Evolutionary conservation across 1,284 basidiomycete species (phyloP).

Genomic region (Cutaneotrichosporon sp.): DNA sequence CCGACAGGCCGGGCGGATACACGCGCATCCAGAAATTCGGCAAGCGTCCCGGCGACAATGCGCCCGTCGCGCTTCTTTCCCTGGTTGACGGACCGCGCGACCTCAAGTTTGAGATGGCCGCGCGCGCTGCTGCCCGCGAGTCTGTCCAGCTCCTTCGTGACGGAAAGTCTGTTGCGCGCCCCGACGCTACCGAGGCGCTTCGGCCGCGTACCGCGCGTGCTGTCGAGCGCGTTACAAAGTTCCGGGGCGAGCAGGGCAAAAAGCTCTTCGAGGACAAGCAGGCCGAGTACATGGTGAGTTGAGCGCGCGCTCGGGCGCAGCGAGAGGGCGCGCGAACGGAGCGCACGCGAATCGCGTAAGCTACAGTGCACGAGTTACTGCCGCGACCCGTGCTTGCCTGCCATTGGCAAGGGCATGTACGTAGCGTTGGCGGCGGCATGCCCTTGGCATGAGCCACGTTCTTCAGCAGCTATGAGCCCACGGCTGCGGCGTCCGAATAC

Average conservation of each 20-base stretch:
- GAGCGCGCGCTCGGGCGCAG: not conserved
- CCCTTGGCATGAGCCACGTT: too few species aligned
- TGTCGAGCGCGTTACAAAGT: conserved; percentile 45
- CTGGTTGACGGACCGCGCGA: conserved; percentile 91
- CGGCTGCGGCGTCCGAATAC: too few species aligned
- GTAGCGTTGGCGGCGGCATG: too few species aligned
- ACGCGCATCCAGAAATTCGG: conserved; percentile 90
- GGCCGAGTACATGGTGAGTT: conserved; percentile 47
- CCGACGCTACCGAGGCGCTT: not conserved
- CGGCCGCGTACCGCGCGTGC: conserved; percentile 1
- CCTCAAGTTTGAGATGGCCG: conserved; percentile 76
- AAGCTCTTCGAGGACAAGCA: conserved; percentile 43
- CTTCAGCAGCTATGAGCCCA: too few species aligned
- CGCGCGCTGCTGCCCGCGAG: conserved; percentile 76
- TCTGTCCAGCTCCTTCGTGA: not conserved
- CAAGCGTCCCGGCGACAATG: conserved; percentile 83
- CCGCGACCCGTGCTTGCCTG: too few species aligned
- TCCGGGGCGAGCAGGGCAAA: conserved; percentile 37
- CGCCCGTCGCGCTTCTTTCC: conserved; percentile 84
- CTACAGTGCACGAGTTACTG: too few species aligned
- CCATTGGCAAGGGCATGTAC: too few species aligned
- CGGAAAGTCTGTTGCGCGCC: not conserved
- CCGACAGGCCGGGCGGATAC: conserved; percentile 82
- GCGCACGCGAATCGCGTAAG: too few species aligned
- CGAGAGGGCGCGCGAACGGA: too few species aligned